These are phyloP conservation scores for Trypethelium eluteriae DNA, from an alignment of 495 filamentous ascomycete genomes.

Conservation along the genomic window DNA sequence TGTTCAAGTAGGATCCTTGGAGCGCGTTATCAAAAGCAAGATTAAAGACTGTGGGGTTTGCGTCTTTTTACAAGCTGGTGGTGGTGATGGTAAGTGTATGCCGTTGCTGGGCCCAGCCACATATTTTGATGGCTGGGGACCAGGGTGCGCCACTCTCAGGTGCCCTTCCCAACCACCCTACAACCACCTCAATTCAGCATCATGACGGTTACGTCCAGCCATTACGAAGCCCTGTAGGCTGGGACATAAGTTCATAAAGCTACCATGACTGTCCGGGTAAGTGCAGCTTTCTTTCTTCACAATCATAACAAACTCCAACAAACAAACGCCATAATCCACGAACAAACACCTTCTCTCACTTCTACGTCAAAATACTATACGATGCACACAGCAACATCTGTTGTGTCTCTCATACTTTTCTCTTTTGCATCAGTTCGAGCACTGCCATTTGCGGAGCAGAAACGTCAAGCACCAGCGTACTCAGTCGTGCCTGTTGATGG, in stretches of 20 bases:
- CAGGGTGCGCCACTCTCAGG: neutral
- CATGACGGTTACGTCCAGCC: slow-evolving; percentile 1
- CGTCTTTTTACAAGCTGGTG: neutral
- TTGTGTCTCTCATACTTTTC: neutral
- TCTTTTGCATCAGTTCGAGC: neutral
- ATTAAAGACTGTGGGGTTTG: neutral
- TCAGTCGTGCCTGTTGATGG: slow-evolving; percentile 19
- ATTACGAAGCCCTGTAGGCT: neutral
- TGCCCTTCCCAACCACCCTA: slow-evolving; percentile 1
- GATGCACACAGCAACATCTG: neutral
- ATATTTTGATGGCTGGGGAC: neutral
- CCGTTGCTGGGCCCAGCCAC: neutral
- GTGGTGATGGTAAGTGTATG: no score
- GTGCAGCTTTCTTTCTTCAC: neutral
- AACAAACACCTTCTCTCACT: neutral
- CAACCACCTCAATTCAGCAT: slow-evolving; percentile 9
- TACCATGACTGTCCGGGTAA: neutral
- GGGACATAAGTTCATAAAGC: neutral
- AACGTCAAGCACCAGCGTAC: slow-evolving; percentile 7
- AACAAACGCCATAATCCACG: neutral
- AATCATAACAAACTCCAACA: neutral
- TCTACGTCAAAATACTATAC: neutral
- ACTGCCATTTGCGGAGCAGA: neutral
- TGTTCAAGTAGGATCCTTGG: no score
- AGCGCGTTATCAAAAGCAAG: no score